Conservation (phyloP, 305 asterid species). For the Fraxinus xanthoxyloides region DNA sequence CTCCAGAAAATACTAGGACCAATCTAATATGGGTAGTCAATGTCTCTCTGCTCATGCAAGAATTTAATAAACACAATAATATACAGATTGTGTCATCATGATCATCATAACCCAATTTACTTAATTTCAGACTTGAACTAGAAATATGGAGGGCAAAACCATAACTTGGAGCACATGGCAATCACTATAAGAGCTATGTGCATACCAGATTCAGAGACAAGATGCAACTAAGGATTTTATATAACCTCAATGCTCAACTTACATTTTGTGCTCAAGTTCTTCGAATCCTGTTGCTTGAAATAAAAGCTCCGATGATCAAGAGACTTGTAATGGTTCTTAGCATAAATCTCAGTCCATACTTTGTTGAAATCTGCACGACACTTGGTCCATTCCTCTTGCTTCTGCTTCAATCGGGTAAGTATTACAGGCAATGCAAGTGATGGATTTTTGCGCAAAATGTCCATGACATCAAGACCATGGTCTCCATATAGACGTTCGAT, state of each 20-base stretch:
- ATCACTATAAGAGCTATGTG: background rate
- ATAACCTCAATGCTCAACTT: constrained; percentile 34
- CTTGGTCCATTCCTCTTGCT: constrained; percentile 97
- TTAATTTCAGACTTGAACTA: background rate
- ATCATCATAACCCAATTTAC: background rate
- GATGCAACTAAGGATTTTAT: background rate
- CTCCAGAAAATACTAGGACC: background rate
- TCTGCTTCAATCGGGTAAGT: constrained; percentile 93
- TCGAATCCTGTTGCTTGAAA: constrained; percentile 98
- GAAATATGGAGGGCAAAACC: background rate
- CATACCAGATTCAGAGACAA: constrained; percentile 9
- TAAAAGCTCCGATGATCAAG: constrained; percentile 99
- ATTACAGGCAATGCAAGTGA: constrained; percentile 77
- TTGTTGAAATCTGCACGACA: constrained; percentile 92
- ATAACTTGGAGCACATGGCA: background rate
- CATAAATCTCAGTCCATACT: constrained; percentile 98
- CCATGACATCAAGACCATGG: constrained; percentile 98
- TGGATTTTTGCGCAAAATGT: constrained; percentile 84
- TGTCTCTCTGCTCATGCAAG: background rate
- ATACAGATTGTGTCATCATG: background rate
- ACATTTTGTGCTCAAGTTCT: constrained; percentile 92
- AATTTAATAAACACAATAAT: background rate
- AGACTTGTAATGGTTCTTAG: constrained; percentile 94
- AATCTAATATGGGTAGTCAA: background rate
- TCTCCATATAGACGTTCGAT: constrained; percentile 98